Evolutionary conservation across 2,329 filamentous ascomycete genomes (phyloP).

Genomic region (Epicoccum sorghinum): DNA sequence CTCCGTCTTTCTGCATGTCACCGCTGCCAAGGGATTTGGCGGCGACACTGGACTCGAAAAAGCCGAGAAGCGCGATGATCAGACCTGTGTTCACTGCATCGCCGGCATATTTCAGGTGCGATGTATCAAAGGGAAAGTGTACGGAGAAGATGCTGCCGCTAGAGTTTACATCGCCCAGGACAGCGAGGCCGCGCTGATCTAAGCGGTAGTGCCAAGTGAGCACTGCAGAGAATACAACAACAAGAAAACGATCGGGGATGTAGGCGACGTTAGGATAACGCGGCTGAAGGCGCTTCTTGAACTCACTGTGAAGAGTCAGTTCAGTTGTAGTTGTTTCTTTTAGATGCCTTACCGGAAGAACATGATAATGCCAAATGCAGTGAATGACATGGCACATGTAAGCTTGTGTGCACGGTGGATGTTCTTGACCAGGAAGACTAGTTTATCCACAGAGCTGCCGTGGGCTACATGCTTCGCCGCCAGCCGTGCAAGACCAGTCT

Average conservation of each 20-base stretch:
- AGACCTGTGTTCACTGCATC: conserved; percentile 91
- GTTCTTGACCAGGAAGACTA: conserved; percentile 77
- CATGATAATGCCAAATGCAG: conserved; percentile 89
- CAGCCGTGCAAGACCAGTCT: conserved; percentile 75
- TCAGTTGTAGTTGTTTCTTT: background rate
- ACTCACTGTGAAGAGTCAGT: conserved; percentile 56
- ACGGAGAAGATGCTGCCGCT: conserved; percentile 76
- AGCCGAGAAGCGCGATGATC: conserved; percentile 92
- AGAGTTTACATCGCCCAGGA: conserved; percentile 82
- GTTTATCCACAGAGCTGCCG: conserved; percentile 84
- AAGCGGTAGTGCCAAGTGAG: conserved; percentile 78
- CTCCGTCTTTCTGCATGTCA: conserved; percentile 62
- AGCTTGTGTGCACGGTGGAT: conserved; percentile 70
- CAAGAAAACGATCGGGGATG: conserved; percentile 86
- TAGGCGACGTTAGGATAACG: conserved; percentile 82
- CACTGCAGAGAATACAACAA: conserved; percentile 84
- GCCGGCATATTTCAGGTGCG: conserved; percentile 80
- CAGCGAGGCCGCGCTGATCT: conserved; percentile 78
- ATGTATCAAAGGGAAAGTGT: conserved; percentile 80
- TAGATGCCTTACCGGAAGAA: conserved; percentile 58
- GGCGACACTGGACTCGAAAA: conserved; percentile 96
- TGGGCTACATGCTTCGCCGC: conserved; percentile 77
- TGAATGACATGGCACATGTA: conserved; percentile 76
- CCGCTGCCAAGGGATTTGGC: conserved; percentile 77
- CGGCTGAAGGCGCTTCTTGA: conserved; percentile 82